Evolutionary conservation across 2,329 filamentous ascomycete genomes (phyloP), one percentile per base, ranked within the genome.

Genomic region (Phyllosticta citrichinensis): DNA sequence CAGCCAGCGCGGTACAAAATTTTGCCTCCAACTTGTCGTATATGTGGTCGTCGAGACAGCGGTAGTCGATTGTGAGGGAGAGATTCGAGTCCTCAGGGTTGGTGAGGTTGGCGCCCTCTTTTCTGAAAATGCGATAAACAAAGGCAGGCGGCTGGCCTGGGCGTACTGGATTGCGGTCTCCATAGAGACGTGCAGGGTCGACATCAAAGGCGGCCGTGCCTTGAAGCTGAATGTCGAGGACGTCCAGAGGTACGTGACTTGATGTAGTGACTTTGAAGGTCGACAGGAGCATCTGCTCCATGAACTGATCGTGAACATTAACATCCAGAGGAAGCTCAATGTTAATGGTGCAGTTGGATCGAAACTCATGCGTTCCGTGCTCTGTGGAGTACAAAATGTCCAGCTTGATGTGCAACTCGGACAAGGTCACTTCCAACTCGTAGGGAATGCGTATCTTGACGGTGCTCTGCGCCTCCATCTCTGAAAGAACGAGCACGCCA

Each of bases 231-330:
- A 89, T 89, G 59, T 82, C 82, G 54, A 88, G 80, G 6, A 99
- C 76, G 3, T 88, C 83, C 10, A 97, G 73, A 0, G 94, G 94
- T 30, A 87, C 86, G 24, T 83, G 73, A 61, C 81, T 89, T 0
- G 90, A 87, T 0, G 92, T 91, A 12, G 90, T 91, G 58, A 99
- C 87, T 14, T 89, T 96, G 71, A 99, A 99, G 10, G 87, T 87
- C 0, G 92, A 97, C 69, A 94, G 94, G 0, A 97, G 80, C 0
- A 84, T 81, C 8, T 85, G 77, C 64, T 90, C 85, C 70, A 96
- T 96, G 78, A 97, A 97, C 27, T 95, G 84, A 67, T 99, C 94
- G 68, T 97, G 92, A 5, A 99, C 94, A 65, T 97, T 97, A 64
- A 99, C 94, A 2, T 93, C 92, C 3, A 99, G 80, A 0, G 91